A percentile compares a stretch with the other conserved stretches of the same genome.
These are phyloP conservation scores for Pachyrhizus erosus DNA, from an alignment of 306 rosid genomes.

Conservation along the genomic window DNA sequence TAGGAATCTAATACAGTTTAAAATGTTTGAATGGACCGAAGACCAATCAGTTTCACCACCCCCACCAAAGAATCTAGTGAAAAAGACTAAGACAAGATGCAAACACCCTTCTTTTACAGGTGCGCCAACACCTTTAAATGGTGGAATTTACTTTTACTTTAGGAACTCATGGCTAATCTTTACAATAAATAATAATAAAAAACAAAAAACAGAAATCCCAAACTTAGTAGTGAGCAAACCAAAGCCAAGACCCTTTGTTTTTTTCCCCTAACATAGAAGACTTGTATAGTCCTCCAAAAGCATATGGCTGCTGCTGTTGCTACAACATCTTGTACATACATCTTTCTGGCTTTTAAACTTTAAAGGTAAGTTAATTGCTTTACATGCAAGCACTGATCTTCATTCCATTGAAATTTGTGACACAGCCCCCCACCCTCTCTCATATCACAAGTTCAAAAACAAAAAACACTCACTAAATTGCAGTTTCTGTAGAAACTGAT, in stretches of 20 bases:
- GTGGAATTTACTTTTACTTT: constrained; percentile 70
- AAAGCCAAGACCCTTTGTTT: constrained; percentile 48
- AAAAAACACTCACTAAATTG: constrained; percentile 40
- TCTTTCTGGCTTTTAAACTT: constrained; percentile 37
- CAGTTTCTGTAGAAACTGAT: constrained; percentile 43
- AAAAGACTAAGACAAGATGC: constrained; percentile 62
- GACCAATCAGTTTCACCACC: constrained; percentile 54
- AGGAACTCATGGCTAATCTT: constrained; percentile 58
- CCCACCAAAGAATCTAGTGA: constrained; percentile 62
- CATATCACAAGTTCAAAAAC: constrained; percentile 23
- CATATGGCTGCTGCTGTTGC: constrained; percentile 43
- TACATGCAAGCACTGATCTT: constrained; percentile 49
- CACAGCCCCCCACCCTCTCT: constrained; percentile 3
- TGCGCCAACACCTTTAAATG: constrained; percentile 64
- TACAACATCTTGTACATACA: constrained; percentile 33
- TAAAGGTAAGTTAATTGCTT: constrained; percentile 49
- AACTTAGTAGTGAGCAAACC: constrained; percentile 50
- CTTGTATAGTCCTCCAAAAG: constrained; percentile 44
- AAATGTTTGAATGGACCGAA: constrained; percentile 60
- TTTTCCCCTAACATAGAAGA: constrained; percentile 29
- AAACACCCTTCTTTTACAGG: constrained; percentile 61
- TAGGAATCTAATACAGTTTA: constrained; percentile 43
- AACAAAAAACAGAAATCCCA: constrained; percentile 33
- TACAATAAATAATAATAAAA: constrained; percentile 36
- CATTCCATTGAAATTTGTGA: constrained; percentile 45